Percentiles rank a stretch among this genome's conserved stretches.
Conservation (phyloP, 2,329 filamentous ascomycete genomes). For the Didymella lethalis region DNA sequence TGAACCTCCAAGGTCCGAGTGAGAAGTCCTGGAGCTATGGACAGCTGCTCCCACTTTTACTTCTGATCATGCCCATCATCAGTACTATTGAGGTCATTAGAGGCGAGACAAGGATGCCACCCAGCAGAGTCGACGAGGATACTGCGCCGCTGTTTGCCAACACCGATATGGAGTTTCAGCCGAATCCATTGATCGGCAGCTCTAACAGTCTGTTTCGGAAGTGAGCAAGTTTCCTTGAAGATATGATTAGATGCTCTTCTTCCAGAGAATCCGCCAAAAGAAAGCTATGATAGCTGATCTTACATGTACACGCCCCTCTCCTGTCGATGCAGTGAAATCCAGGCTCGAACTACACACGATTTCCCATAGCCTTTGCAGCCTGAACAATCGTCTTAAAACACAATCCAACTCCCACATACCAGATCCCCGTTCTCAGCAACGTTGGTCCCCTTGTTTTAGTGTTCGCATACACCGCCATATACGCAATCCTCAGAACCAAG, state of each 20-base stretch:
- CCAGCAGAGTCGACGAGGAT: constrained; percentile 53
- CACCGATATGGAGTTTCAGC: constrained; percentile 58
- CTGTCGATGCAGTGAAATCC: neutral
- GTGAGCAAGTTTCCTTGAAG: neutral
- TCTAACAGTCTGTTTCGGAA: constrained; percentile 33
- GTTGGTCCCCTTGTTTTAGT: constrained; percentile 35
- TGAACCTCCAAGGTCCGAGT: constrained; percentile 60
- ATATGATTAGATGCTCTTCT: neutral
- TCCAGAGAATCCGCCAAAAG: neutral
- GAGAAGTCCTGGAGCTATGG: constrained; percentile 71
- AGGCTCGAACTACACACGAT: neutral
- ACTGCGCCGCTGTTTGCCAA: constrained; percentile 46
- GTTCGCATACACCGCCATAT: constrained; percentile 51
- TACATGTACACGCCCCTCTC: neutral
- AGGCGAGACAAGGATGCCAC: constrained; percentile 58
- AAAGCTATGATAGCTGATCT: neutral
- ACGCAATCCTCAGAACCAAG: constrained; percentile 48
- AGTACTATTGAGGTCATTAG: constrained; percentile 67
- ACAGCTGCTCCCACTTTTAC: constrained; percentile 66
- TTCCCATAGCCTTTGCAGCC: constrained; percentile 35
- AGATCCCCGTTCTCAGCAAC: constrained; percentile 30
- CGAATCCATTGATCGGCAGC: constrained; percentile 55
- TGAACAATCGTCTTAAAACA: constrained; percentile 36
- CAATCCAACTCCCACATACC: constrained; percentile 28
- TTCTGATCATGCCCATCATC: constrained; percentile 67